Evolutionary conservation across 1,284 basidiomycete species (phyloP).

Genomic region (Ustilago esculenta): DNA sequence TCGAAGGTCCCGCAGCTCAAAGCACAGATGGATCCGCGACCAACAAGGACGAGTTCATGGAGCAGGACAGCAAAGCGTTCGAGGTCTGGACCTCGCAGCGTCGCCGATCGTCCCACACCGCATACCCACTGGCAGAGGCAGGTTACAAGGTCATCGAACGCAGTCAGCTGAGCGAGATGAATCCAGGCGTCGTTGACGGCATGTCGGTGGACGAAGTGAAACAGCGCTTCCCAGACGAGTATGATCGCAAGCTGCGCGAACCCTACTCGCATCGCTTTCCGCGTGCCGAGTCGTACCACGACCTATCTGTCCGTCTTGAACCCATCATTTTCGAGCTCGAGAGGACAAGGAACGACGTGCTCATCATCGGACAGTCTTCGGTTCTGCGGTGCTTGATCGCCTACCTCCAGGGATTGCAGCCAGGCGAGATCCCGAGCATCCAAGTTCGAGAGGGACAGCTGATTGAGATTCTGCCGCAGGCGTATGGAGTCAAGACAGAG

Average conservation of each 20-base stretch:
- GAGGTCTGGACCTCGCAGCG: conserved; percentile 98
- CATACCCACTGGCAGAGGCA: conserved; percentile 85
- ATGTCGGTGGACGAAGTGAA: conserved; percentile 88
- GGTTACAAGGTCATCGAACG: conserved; percentile 83
- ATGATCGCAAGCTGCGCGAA: conserved; percentile 88
- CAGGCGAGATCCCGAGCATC: conserved; percentile 93
- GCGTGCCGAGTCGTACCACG: conserved; percentile 79
- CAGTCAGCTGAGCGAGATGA: conserved; percentile 95
- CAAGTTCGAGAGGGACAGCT: conserved; percentile 74
- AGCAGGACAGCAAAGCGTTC: conserved; percentile 35
- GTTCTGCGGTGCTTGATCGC: conserved; percentile 89
- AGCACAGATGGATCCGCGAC: conserved; percentile 3
- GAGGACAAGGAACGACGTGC: conserved; percentile 77
- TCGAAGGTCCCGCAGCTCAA: background rate
- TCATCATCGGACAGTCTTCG: conserved; percentile 80
- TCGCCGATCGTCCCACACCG: conserved; percentile 89
- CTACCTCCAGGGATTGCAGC: conserved; percentile 82
- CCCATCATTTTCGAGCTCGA: conserved; percentile 85
- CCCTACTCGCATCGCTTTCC: conserved; percentile 84
- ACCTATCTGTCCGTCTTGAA: conserved; percentile 74
- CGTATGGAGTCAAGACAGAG: conserved; percentile 64
- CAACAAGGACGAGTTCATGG: conserved; percentile 32
- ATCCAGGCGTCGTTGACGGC: conserved; percentile 84
- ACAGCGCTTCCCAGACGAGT: conserved; percentile 90
- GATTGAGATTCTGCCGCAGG: conserved; percentile 63